phyloP scores from a whole-genome alignment of 1,139 yeast genomes.

The Arxiozyma slooffiae region DNA sequence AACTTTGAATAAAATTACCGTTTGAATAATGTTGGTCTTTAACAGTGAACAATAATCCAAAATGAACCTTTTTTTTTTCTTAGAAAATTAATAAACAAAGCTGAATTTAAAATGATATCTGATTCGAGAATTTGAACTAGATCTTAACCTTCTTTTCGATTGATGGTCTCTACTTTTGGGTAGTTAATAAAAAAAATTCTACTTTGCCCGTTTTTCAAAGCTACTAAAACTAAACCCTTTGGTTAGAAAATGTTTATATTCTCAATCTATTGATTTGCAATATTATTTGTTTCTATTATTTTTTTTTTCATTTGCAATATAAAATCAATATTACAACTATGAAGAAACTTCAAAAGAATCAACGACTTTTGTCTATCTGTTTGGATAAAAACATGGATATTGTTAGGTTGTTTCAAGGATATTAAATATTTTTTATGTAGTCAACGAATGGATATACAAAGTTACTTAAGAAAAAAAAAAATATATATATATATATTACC shows the following conservation, averaged over 20 bases:
- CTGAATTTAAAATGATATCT: constrained; percentile 62
- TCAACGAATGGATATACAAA: constrained; percentile 23
- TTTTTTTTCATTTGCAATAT: not conserved
- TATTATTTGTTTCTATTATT: not conserved
- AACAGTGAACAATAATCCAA: constrained; percentile 28
- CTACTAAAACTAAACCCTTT: constrained; percentile 53
- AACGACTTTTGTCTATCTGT: not conserved
- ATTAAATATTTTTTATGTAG: constrained; percentile 15
- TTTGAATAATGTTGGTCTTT: constrained; percentile 26
- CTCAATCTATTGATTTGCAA: not conserved
- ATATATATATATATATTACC: constrained; percentile 26
- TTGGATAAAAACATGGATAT: constrained; percentile 3
- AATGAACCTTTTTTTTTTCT: constrained; percentile 50
- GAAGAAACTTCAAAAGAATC: constrained; percentile 18
- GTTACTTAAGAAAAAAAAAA: constrained; percentile 24
- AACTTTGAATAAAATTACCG: constrained; percentile 20
- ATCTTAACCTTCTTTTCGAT: constrained; percentile 64
- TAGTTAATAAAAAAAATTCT: constrained; percentile 71
- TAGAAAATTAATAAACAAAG: constrained; percentile 68
- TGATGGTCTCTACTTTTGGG: constrained; percentile 44
- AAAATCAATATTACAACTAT: constrained; percentile 15
- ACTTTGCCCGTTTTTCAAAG: constrained; percentile 80
- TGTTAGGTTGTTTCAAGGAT: not conserved
- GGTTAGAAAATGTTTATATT: constrained; percentile 2
- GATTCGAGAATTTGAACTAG: constrained; percentile 69